A percentile compares a stretch with the other conserved stretches of the same genome.
Evolutionary conservation across 2,329 filamentous ascomycete genomes (phyloP).

Genomic region (Aspergillus tanneri): DNA sequence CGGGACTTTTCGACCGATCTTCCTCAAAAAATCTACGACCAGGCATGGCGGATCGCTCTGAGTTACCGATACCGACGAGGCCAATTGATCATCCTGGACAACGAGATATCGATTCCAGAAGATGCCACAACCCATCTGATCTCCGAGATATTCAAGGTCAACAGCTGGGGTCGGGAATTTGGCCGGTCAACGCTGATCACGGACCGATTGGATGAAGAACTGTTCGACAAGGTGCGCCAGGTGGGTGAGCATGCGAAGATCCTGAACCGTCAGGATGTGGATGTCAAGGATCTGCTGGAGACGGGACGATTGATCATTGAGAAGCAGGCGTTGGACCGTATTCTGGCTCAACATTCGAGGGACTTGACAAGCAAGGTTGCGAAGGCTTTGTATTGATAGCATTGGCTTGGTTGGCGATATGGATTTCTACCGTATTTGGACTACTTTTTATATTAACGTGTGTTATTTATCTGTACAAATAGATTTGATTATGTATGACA

Average conservation of each 20-base stretch:
- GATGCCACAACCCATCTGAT: conserved; percentile 57
- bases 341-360: conserved; percentile 65
- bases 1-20: conserved; percentile 84
- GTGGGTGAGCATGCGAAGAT: conserved; percentile 67
- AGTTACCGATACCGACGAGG: conserved; percentile 87
- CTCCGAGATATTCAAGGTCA: conserved; percentile 65
- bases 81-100: conserved; percentile 81
- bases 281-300: conserved; percentile 92
- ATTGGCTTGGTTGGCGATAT: neutral
- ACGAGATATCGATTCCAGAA: conserved; percentile 67
- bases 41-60: conserved; percentile 90
- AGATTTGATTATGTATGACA: conserved; percentile 25
- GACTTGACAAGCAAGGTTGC: conserved; percentile 39
- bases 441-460: neutral
- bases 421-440: too few species aligned
- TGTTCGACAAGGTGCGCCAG: conserved; percentile 66
- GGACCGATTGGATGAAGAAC: conserved; percentile 56
- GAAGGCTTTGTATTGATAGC: conserved; percentile 34
- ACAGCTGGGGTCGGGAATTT: conserved; percentile 65
- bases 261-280: conserved; percentile 72
- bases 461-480: conserved; percentile 33
- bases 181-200: conserved; percentile 78
- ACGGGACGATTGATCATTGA: conserved; percentile 84
- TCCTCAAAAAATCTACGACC: conserved; percentile 87
- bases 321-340: conserved; percentile 70